Conservation (phyloP, 1,284 basidiomycete genomes). For the Flammula alnicola region DNA sequence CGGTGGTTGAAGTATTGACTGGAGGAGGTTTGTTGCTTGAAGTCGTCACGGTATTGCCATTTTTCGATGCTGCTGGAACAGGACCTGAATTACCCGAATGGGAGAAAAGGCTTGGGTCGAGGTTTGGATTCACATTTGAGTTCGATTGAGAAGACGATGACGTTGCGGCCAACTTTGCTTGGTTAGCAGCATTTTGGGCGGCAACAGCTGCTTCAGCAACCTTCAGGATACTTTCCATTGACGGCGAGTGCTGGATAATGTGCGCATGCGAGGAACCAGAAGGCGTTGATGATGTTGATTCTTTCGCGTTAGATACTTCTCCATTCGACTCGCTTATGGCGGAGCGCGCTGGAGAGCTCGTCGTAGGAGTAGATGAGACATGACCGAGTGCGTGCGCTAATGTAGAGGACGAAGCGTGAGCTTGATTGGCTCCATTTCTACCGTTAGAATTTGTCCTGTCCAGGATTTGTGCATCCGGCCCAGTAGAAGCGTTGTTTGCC, state of each 20-base stretch:
- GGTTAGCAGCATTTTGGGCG: constrained; percentile 35
- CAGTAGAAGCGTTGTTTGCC: too few species aligned
- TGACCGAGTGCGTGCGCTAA: constrained; percentile 20
- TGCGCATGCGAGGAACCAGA: background rate
- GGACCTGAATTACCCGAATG: constrained; percentile 2
- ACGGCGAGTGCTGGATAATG: constrained; percentile 16
- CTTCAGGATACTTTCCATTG: constrained; percentile 34
- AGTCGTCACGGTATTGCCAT: background rate
- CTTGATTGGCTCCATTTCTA: too few species aligned
- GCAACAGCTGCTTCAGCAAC: constrained; percentile 42
- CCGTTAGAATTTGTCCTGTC: too few species aligned
- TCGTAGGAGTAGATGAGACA: background rate
- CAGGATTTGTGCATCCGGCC: too few species aligned
- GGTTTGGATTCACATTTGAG: constrained; percentile 25
- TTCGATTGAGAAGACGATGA: constrained; percentile 8
- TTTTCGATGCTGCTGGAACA: background rate
- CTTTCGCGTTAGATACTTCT: background rate
- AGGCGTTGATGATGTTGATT: background rate
- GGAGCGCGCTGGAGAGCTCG: background rate
- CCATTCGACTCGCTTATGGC: too few species aligned
- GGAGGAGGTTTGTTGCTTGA: constrained; percentile 4
- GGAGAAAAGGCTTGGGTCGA: constrained; percentile 29
- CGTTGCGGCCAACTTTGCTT: constrained; percentile 17
- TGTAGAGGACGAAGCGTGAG: constrained; percentile 12
- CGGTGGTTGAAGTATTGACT: constrained; percentile 17